Evolutionary conservation across 805 yeast species (phyloP).

Genomic region (Blastobotrys americana): DNA sequence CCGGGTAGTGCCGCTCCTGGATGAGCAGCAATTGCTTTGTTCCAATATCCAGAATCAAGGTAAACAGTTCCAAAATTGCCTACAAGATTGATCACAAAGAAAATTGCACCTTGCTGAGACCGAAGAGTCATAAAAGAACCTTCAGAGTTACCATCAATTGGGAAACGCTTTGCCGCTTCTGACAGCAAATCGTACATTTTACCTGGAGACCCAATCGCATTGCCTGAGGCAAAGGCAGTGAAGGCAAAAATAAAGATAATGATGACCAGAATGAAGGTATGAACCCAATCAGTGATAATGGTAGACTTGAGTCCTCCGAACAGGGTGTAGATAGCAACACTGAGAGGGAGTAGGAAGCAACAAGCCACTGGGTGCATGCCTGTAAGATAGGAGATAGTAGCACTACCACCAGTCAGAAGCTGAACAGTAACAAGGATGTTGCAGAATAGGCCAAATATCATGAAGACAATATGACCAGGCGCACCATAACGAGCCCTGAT

Average conservation of each 20-base stretch:
- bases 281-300: constrained; percentile 69
- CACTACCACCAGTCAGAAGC: constrained; percentile 87
- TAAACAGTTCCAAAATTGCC: constrained; percentile 89
- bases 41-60: constrained; percentile 82
- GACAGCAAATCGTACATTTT: constrained; percentile 68
- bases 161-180: constrained; percentile 46
- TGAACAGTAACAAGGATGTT: constrained; percentile 87
- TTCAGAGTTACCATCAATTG: constrained; percentile 70
- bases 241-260: constrained; percentile 78
- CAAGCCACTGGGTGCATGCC: constrained; percentile 81
- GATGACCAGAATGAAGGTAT: constrained; percentile 72
- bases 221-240: constrained; percentile 65
- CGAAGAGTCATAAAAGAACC: constrained; percentile 88
- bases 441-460: constrained; percentile 80
- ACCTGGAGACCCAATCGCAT: constrained; percentile 72
- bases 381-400: constrained; percentile 69
- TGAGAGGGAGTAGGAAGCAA: constrained; percentile 73
- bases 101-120: constrained; percentile 79
- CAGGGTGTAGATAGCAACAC: constrained; percentile 65
- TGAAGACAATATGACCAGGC: constrained; percentile 49
- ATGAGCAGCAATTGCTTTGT: constrained; percentile 78
- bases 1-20: constrained; percentile 85
- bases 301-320: constrained; percentile 83
- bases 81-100: constrained; percentile 78
- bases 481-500: constrained; percentile 74